Evolutionary conservation across 148 eudicot species (phyloP), one percentile per base, ranked within the genome.

Genomic region (Rhododendron mucronatum): DNA sequence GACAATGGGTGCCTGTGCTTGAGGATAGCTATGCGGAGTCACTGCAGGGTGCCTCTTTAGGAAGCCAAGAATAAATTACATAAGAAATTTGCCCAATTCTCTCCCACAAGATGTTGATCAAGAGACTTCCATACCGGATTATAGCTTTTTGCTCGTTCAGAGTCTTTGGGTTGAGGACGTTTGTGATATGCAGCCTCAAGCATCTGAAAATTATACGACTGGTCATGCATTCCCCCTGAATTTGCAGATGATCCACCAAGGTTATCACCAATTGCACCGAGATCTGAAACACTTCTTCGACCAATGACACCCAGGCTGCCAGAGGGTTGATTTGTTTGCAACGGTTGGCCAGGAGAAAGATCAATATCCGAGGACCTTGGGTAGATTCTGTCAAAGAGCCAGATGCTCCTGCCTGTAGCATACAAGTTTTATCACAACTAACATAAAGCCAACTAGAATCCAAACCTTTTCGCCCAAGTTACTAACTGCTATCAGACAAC

Each of bases 161-260:
- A 95, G 88, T 97, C 99, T 88, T 92, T 95, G 86, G 98, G 94
- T 84, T 93, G 96, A 82, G 99, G 99, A 89, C 93, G 98, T 89
- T 92, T 97, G 80, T 87, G 82, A 85, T 82, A 97, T 67, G 98
- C 98, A 87, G 98, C 92, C 86, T 97, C 98, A 82, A 97, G 98
- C 98, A 97, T 97, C 90, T 94, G 95, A 86, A 92, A 84, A 91
- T 91, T 93, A 90, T 93, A 90, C 33, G 87, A 84, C 75, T 91
- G 94, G 88, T 97, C 99, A 89, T 92, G 98, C 88, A 91, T 86
- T 84, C 87, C 93, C 65, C 92, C 96, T 73, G 93, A 90, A 86
- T 85, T 95, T 77, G 92, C 85, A 86, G 92, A 83, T 78, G 94
- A 89, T 81, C 93, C 96, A 84, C 94, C 86, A 33, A 96, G 88